A percentile compares a stretch with the other conserved stretches of the same genome.
Evolutionary conservation across 208 protist species (phyloP).

Genomic region (Acanthamoeba quina): DNA sequence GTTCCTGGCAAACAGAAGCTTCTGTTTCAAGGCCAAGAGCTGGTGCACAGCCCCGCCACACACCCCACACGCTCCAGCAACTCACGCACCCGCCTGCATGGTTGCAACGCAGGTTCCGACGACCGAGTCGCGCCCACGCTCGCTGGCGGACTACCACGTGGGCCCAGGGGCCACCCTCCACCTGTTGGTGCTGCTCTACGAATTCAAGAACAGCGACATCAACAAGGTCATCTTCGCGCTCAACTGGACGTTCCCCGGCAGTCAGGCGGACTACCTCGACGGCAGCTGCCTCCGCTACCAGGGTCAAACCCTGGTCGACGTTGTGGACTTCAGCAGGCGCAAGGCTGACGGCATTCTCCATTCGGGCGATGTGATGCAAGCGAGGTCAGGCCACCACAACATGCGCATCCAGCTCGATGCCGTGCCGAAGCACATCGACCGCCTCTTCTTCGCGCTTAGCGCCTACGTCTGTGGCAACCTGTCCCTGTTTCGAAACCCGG

Average conservation of each 20-base stretch:
- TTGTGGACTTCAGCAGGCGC: neutral
- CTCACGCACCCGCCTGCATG: neutral
- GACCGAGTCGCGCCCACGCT: neutral
- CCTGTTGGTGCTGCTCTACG: slow-evolving; percentile 20
- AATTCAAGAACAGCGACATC: slow-evolving; percentile 14
- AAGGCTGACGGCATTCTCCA: neutral
- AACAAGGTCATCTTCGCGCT: neutral
- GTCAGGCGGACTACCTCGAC: neutral
- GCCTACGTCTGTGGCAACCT: neutral
- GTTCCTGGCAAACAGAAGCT: slow-evolving; percentile 41
- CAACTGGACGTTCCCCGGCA: neutral
- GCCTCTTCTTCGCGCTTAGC: slow-evolving; percentile 25
- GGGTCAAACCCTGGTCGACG: neutral
- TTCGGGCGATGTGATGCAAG: neutral
- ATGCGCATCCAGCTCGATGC: slow-evolving; percentile 10
- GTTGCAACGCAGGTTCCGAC: neutral
- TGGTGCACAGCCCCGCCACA: neutral
- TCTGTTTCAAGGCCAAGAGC: slow-evolving; percentile 7
- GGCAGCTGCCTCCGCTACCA: slow-evolving; percentile 4
- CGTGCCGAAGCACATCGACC: neutral
- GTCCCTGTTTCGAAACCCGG: neutral
- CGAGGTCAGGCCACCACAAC: neutral
- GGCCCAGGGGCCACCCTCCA: slow-evolving; percentile 5
- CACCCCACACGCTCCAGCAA: neutral
- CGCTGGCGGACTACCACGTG: neutral